phyloP scores from a whole-genome alignment of 805 yeast species.

The Myxozyma nipponensis region DNA sequence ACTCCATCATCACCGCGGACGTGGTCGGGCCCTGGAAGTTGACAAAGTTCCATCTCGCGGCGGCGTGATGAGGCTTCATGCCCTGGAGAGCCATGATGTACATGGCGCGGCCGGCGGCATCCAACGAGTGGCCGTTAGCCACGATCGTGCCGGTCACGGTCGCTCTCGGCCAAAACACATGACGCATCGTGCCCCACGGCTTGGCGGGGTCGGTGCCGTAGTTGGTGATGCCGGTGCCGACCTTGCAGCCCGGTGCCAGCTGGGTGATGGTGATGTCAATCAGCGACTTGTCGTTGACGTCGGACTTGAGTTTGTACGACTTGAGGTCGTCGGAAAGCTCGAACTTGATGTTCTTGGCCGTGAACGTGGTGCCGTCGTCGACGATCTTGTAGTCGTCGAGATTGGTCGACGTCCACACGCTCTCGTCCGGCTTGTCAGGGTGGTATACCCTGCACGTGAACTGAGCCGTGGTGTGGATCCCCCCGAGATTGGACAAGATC shows the following conservation, averaged over 20 bases:
- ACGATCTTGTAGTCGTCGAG: conserved; percentile 70
- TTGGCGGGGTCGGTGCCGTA: conserved; percentile 79
- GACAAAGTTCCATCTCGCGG: conserved; percentile 91
- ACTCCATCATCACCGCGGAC: conserved; percentile 87
- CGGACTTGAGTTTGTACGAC: conserved; percentile 51
- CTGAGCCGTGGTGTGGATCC: conserved; percentile 73
- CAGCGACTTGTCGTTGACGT: conserved; percentile 62
- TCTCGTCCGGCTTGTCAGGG: conserved; percentile 47
- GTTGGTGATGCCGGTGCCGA: conserved; percentile 79
- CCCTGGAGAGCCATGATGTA: conserved; percentile 97
- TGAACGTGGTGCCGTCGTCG: conserved; percentile 55
- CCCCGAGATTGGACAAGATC: conserved; percentile 88
- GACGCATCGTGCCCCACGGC: conserved; percentile 99
- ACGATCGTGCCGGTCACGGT: conserved; percentile 60
- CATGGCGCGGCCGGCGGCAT: conserved; percentile 52
- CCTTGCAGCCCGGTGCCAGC: conserved; percentile 75
- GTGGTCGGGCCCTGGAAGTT: conserved; percentile 75
- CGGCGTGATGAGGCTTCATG: conserved; percentile 99
- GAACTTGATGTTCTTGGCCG: conserved; percentile 68
- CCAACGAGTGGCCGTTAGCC: conserved; percentile 40
- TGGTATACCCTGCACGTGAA: conserved; percentile 82
- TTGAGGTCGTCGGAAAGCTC: conserved; percentile 54
- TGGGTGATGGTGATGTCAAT: conserved; percentile 65
- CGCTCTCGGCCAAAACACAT: conserved; percentile 94
- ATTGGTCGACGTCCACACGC: conserved; percentile 88